phyloP scores from a whole-genome alignment of 768 basidiomycete genomes.

The Suillus weaverae region DNA sequence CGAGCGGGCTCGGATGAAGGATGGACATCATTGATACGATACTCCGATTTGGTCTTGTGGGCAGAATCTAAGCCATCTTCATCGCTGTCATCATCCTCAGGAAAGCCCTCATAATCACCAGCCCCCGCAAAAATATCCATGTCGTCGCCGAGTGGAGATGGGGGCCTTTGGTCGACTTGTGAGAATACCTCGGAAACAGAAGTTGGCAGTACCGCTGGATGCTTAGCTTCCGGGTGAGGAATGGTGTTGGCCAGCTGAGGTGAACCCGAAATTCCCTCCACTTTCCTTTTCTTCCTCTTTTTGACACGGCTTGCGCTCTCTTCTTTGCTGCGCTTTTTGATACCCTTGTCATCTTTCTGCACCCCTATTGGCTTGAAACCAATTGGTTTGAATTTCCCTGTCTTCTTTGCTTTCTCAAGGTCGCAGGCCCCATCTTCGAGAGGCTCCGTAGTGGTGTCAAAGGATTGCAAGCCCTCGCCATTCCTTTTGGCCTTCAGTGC shows the following conservation, averaged over 20 bases:
- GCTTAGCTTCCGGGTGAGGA: constrained; percentile 22
- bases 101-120: constrained; percentile 78
- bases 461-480: constrained; percentile 19
- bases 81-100: constrained; percentile 43
- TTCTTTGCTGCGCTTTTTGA: constrained; percentile 47
- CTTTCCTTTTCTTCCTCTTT: constrained; percentile 62
- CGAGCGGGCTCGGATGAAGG: constrained; percentile 4
- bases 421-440: constrained; percentile 22
- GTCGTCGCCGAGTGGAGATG: constrained; percentile 47
- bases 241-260: constrained; percentile 25
- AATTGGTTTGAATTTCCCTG: constrained; percentile 50
- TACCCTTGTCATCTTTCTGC: constrained; percentile 42
- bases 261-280: constrained; percentile 28
- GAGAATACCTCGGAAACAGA: constrained; percentile 8
- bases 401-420: constrained; percentile 38
- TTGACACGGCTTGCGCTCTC: constrained; percentile 39
- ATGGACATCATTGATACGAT: neutral
- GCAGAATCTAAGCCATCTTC: constrained; percentile 13
- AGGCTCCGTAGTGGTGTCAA: constrained; percentile 15
- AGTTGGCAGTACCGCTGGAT: constrained; percentile 4
- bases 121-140: constrained; percentile 87
- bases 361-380: constrained; percentile 65
- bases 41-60: constrained; percentile 8
- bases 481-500: constrained; percentile 68
- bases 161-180: constrained; percentile 9